These are phyloP conservation scores for Penicillium sp. DNA, from an alignment of 2,329 filamentous ascomycete genomes.

Conservation along the genomic window DNA sequence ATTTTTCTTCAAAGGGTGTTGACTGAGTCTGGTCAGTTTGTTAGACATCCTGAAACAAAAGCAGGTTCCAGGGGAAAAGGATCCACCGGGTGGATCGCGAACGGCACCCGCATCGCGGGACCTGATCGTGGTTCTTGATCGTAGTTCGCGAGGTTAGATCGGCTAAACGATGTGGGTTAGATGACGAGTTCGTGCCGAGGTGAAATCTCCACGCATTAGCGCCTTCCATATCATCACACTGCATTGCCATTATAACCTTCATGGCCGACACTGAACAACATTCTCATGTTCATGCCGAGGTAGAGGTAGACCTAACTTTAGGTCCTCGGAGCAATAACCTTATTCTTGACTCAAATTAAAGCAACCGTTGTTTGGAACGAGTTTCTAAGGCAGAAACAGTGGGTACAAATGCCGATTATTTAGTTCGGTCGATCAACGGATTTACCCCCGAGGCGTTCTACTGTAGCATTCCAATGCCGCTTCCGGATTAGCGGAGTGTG, in stretches of 20 bases:
- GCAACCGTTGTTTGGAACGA: neutral
- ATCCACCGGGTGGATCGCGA: neutral
- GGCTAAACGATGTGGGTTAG: neutral
- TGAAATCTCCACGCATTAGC: neutral
- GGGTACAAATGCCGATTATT: neutral
- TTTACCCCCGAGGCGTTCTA: neutral
- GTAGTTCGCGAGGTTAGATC: neutral
- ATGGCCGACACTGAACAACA: neutral
- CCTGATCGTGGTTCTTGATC: neutral
- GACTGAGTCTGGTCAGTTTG: neutral
- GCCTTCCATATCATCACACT: no score
- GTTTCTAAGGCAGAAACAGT: neutral
- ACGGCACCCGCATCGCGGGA: neutral
- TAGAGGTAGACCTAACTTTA: neutral
- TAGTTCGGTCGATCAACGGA: neutral
- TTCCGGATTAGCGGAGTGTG: neutral
- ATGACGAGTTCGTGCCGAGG: neutral
- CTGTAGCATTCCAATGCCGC: neutral
- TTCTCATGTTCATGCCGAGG: neutral
- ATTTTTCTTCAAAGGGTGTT: neutral
- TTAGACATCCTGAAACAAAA: neutral
- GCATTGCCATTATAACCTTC: no score
- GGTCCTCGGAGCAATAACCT: neutral
- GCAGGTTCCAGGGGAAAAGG: neutral
- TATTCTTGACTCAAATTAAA: neutral